Conservation (phyloP, 768 basidiomycete genomes). For the Xanthoconium purpureum region DNA sequence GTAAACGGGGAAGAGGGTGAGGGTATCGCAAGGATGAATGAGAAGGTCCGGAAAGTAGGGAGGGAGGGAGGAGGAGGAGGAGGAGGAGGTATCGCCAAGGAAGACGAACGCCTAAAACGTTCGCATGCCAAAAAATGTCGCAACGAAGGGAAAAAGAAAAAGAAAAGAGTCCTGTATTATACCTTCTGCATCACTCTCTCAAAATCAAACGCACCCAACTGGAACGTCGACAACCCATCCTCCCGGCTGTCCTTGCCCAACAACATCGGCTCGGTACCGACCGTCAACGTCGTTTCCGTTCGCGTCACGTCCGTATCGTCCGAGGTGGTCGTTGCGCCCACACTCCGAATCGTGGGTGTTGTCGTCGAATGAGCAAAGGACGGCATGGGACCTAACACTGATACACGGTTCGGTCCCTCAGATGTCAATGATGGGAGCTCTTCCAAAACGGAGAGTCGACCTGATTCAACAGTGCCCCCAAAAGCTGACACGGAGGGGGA, state of each 20-base stretch:
- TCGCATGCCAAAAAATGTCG: not conserved
- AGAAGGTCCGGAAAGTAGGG: not conserved
- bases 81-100: constrained; percentile 10
- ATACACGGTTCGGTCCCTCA: constrained; percentile 22
- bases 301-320: constrained; percentile 29
- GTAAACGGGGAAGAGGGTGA: not conserved
- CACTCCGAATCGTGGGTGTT: constrained; percentile 31
- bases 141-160: not conserved
- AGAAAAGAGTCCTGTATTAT: not conserved
- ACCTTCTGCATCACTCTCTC: constrained; percentile 10
- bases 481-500: constrained; percentile 55
- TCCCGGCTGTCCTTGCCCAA: constrained; percentile 13
- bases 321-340: constrained; percentile 31
- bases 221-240: constrained; percentile 9
- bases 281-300: constrained; percentile 20
- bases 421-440: constrained; percentile 15
- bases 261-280: constrained; percentile 9
- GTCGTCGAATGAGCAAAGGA: constrained; percentile 29
- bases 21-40: constrained; percentile 14
- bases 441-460: constrained; percentile 22
- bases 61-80: not conserved
- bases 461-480: constrained; percentile 29
- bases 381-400: constrained; percentile 33
- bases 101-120: not conserved
- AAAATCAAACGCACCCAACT: constrained; percentile 21